Evolutionary conservation across 2,329 filamentous ascomycete species (phyloP).

Genomic region (Shiraia sp.): DNA sequence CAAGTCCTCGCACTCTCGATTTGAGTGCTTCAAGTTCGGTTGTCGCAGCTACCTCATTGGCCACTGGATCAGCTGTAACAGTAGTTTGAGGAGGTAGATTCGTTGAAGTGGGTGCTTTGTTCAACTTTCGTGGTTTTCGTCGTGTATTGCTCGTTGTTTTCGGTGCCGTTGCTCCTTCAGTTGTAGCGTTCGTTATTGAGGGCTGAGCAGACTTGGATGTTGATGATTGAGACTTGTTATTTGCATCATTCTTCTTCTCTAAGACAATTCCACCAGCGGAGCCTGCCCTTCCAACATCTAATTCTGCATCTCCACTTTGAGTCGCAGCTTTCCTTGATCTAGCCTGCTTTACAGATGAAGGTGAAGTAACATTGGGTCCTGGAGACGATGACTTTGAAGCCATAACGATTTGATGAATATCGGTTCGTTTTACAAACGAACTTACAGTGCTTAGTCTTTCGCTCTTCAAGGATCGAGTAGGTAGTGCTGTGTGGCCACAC

Average conservation of each 20-base stretch:
- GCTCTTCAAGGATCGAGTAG: too few species aligned
- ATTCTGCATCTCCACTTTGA: slow-evolving; percentile 3
- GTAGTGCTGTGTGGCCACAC: too few species aligned
- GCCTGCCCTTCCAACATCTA: slow-evolving; percentile 26
- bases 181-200: slow-evolving; percentile 2
- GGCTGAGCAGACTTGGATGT: slow-evolving; percentile 9
- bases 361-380: slow-evolving; percentile 22
- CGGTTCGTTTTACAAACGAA: too few species aligned
- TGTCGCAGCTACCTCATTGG: slow-evolving; percentile 15
- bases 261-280: slow-evolving; percentile 36
- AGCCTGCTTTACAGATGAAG: slow-evolving; percentile 20
- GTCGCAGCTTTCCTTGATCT: slow-evolving; percentile 26
- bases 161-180: slow-evolving; percentile 4
- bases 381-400: slow-evolving; percentile 31
- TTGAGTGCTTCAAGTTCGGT: slow-evolving; percentile 42
- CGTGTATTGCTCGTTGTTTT: slow-evolving; percentile 18
- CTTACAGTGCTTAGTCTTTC: too few species aligned
- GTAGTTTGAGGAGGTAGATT: slow-evolving; percentile 3
- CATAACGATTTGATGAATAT: slow-evolving; percentile 14
- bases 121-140: slow-evolving; percentile 39
- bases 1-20: slow-evolving; percentile 38
- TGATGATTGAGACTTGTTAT: slow-evolving; percentile 7
- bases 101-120: slow-evolving; percentile 30
- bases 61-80: not conserved
- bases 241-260: slow-evolving; percentile 16